These are phyloP conservation scores for Phytophthora gonapodyides DNA, from an alignment of 352 stramenopile genomes.

Conservation along the genomic window DNA sequence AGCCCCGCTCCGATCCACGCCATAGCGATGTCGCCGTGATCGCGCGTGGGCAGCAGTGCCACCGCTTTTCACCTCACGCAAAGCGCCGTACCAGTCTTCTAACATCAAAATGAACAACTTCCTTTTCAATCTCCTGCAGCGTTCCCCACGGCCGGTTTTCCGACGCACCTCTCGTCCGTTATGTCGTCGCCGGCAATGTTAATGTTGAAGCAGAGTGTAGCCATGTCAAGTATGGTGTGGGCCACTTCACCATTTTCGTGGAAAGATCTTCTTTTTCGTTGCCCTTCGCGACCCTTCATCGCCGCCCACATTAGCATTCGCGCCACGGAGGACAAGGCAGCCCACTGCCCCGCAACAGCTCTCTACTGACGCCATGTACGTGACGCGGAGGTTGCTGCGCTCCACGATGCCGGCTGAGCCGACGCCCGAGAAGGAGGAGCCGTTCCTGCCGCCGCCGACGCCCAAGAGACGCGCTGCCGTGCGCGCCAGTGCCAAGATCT, in stretches of 20 bases:
- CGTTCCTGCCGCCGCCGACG: conserved; percentile 19
- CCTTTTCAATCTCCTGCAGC: too few species aligned
- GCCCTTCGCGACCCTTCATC: conserved; percentile 32
- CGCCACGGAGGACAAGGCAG: neutral
- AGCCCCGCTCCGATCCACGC: conserved; percentile 22
- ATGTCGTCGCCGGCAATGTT: neutral
- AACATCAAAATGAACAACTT: too few species aligned
- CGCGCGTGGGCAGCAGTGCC: neutral
- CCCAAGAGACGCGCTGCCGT: conserved; percentile 27
- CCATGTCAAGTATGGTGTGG: conserved; percentile 6
- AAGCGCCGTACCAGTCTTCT: neutral
- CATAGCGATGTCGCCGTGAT: conserved; percentile 26
- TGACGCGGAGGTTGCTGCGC: conserved; percentile 62
- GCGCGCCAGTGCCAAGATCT: conserved; percentile 27
- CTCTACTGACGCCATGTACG: conserved; percentile 49
- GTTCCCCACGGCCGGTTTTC: too few species aligned
- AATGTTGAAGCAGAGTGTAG: conserved; percentile 15
- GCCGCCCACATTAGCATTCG: conserved; percentile 34
- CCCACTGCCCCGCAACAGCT: neutral
- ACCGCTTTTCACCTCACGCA: neutral
- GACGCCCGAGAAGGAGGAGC: neutral
- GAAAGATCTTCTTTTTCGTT: neutral
- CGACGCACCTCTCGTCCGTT: neutral
- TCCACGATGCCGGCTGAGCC: conserved; percentile 47
- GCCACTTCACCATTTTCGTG: conserved; percentile 12